Percentiles rank a stretch among this genome's conserved stretches.
Evolutionary conservation across 331 rosid species (phyloP).

Genomic region (Acacia pycnantha): DNA sequence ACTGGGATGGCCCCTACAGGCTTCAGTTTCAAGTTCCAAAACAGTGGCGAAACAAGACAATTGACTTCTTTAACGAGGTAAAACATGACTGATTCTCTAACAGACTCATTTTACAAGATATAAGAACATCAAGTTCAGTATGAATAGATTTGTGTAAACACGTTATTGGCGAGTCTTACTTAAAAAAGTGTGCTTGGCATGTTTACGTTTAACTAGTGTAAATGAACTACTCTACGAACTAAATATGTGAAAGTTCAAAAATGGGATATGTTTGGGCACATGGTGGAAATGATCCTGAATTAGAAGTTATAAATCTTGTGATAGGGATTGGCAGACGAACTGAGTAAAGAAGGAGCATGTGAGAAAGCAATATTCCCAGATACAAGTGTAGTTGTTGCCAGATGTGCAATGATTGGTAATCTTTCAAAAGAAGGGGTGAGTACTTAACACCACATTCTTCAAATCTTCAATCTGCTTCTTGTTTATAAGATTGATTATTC

Average conservation of each 20-base stretch:
- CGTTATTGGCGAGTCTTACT: neutral
- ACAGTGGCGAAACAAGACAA: constrained; percentile 61
- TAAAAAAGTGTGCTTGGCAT: neutral
- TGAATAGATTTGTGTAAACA: neutral
- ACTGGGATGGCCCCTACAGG: constrained; percentile 96
- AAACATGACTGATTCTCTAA: neutral
- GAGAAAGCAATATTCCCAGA: constrained; percentile 89
- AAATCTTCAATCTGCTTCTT: neutral
- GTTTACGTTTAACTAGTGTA: neutral
- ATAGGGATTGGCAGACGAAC: constrained; percentile 79
- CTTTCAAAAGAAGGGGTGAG: constrained; percentile 84
- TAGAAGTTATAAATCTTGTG: neutral
- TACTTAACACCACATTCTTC: neutral
- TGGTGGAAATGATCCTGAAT: neutral
- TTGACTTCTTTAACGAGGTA: constrained; percentile 84
- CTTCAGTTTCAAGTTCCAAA: constrained; percentile 78
- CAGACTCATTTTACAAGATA: neutral
- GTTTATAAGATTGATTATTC: neutral
- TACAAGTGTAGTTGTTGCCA: constrained; percentile 41
- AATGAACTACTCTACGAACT: neutral
- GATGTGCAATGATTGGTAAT: constrained; percentile 80
- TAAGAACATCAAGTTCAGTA: neutral
- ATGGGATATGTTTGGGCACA: neutral
- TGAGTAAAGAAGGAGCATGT: constrained; percentile 89
- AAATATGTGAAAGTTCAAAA: neutral